Base-by-base conservation (phyloP, 1,139 yeast species). In the Sugiyamaella japonica region DNA sequence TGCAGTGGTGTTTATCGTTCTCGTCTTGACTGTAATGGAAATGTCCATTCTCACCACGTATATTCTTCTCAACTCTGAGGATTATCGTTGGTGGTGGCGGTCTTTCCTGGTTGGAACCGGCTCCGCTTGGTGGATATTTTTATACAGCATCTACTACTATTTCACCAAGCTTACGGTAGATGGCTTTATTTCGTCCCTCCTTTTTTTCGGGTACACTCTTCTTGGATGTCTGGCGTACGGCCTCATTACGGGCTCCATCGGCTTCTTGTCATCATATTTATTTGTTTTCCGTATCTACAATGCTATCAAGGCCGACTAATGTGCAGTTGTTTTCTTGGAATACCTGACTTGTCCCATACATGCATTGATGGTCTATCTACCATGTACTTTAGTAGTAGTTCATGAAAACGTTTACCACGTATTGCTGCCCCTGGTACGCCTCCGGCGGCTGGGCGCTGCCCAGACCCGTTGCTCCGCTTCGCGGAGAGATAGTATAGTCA, bases 51-150 rank as follows among this genome's bases (percentile, higher is more conserved):
- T 89, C 43, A 83, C 88, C 9, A 78, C 86, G 12, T 89, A 85
- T 65, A 67, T 85, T 39, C 79, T 84, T 45, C 76, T 89, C 64
- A 77, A 80, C 45, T 76, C 81, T 59, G 83, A 82, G 53, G 83
- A 85, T 65, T 83, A 84, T 53, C 72, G 76, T 58, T 89, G 97
- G 96, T 89, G 88, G 67, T 89, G 97, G 96, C 77, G 85, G 61
- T 77, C 90, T 15, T 89, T 88, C 69, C 70, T 82, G 58, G 82
- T 84, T 39, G 90, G 96, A 2, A 78, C 89, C 0, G 82, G 90
- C 57, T 78, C 83, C 31, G 83, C 90, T 25, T 77, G 86, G 77
- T 89, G 86, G 72, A 78, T 89, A 59, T 81, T 82, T 64, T 72
- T 76, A 2, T 88, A 87, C 67, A 82, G 95, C 7, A 65, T 86